Evolutionary conservation across 192 early-diverging fungal genomes (phyloP).

Genomic region (Coemansia sp.): DNA sequence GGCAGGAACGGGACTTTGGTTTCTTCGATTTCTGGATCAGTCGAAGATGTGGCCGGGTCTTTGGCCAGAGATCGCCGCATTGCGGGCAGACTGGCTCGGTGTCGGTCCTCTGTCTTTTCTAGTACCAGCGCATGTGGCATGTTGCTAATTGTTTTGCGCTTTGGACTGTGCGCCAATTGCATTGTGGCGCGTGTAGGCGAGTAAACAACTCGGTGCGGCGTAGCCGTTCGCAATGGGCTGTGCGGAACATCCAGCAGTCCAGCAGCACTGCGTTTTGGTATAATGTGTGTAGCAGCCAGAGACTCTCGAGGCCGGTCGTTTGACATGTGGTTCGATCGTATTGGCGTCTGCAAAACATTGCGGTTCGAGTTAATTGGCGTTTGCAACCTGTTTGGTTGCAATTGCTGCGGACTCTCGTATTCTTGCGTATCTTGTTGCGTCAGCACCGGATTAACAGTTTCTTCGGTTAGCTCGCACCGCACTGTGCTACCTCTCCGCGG

Average conservation of each 20-base stretch:
- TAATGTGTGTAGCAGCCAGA: not conserved
- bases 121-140: not conserved
- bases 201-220: conserved; percentile 51
- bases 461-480: not conserved
- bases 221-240: conserved; percentile 37
- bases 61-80: not conserved
- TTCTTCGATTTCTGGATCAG: conserved; percentile 46
- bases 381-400: not conserved
- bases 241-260: conserved; percentile 9
- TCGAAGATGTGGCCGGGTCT: not conserved
- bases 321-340: not conserved
- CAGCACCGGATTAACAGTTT: not conserved
- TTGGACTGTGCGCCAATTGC: conserved; percentile 4
- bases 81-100: conserved; percentile 8
- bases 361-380: not conserved
- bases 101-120: not conserved
- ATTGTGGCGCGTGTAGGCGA: conserved; percentile 36
- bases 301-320: not conserved
- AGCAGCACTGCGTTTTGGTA: not conserved
- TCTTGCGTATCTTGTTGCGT: conserved; percentile 16
- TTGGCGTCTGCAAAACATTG: not conserved
- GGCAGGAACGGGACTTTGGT: conserved; percentile 49
- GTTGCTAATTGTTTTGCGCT: conserved; percentile 1
- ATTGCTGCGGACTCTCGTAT: not conserved
- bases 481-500: conserved; percentile 1